Base-by-base conservation (phyloP, 2,329 filamentous ascomycete species). In the Periconia sp. region DNA sequence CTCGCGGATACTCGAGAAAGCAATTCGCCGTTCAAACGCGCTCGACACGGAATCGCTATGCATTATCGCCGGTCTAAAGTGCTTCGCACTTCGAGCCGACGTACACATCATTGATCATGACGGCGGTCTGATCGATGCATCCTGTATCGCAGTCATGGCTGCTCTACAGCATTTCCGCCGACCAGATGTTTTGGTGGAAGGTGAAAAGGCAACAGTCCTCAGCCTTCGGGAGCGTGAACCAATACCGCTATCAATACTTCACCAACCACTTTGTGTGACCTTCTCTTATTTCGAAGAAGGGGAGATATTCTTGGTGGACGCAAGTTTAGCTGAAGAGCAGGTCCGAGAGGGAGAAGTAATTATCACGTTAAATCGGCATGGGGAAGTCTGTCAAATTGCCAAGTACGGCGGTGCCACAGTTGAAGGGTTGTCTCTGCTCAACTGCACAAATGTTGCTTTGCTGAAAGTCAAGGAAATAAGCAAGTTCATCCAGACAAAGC, bases 31-130 rank as follows among this genome's bases (percentile, higher is more conserved):
- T 47, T 96, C 92, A 1, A 88, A 88, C 57, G 92, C 94, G 5
- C 83, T 99, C 28, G 92, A 97, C 69, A 96, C 92, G 23, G 94
- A 99, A 73, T 96, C 92, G 4, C 81, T 99, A 31, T 99, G 94
- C 70, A 89, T 99, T 16, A 79, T 96, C 19, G 91, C 94, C 9
- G 92, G 89, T 6, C 80, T 88, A 47, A 96, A 95, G 71, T 94
- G 89, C 75, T 99, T 94, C 85, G 87, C 87, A 48, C 80, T 99
- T 50, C 85, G 92, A 44, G 92, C 89, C 15, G 92, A 97, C 68
- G 82, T 97, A 16, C 94, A 99, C 71, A 85, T 97, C 33, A 80
- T 97, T 32, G 87, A 90, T 36, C 89, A 92, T 66, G 92, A 97
- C 67, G 94, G 94, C 39, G 92, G 92, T 57, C 78, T 99, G 29